Base-by-base conservation (phyloP, 1,284 basidiomycete genomes). In the Xerocomus nothofagi region DNA sequence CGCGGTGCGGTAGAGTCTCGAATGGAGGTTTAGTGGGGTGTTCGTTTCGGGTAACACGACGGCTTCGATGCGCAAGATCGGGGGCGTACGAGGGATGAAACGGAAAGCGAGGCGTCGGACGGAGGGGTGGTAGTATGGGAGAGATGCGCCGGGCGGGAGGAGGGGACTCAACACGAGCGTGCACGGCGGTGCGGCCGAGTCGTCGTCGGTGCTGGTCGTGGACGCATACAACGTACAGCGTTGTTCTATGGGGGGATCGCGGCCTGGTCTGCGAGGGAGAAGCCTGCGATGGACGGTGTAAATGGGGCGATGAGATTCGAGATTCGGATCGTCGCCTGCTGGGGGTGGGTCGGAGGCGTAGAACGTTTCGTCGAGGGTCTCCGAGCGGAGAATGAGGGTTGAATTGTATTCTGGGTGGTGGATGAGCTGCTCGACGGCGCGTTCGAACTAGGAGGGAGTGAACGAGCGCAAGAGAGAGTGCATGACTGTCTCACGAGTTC, bases 331-430 rank as follows among this genome's bases (percentile, higher is more conserved):
- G n/a, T n/a, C n/a, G n/a, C n/a, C n/a, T n/a, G n/a, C n/a, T n/a
- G 33, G 17, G 7, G 12, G 21, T 3, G 5, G 2, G 17, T 39
- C 30, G 10, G 21, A 1, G 7, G 32, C 9, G 20, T 61, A 63
- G 24, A n/a, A 29, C 4, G 68, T 66, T 45, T 88, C 79, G 4
- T 67, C 61, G 9, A 91, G 31, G 1, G 77, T 75, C 39, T 92
- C 86, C 0, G 89, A 86, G 2, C 90, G 81, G 14, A 93, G 69
- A 46, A 93, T 92, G 27, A 91, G 76, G 0, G 88, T 88, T 0
- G 87, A 89, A 61, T 91, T 91, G 66, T 89, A 88, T 61, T 92
- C 89, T 9, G 89, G 90, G 59, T 91, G 88, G 41, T 85, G 77
- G 3, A 91, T 72, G 26, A 91, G 71, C 58, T 88, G 84, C 11